Evolutionary conservation across 2,329 filamentous ascomycete species (phyloP), one percentile per base, ranked within the genome.

Genomic region (Claviceps spartinae): DNA sequence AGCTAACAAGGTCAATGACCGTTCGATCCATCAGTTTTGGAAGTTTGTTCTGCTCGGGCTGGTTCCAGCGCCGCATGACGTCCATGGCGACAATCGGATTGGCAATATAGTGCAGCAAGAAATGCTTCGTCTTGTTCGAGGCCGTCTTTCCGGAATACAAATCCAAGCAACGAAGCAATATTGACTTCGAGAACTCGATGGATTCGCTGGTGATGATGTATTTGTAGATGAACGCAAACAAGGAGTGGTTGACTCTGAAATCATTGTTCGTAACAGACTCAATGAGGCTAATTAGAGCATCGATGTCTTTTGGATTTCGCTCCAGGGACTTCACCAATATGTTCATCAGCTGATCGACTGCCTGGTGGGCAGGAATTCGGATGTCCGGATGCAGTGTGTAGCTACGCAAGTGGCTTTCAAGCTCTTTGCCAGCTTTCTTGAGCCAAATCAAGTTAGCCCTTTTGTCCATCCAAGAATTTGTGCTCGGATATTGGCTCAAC

Each of bases 11-110:
- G 55, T 96, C 90, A 37, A 93, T 90, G 69, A 98, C 82, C 47
- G 80, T 74, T 63, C 84, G 85, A 64, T 98, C 90, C 69, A 97
- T 86, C 20, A 98, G 72, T 53, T 82, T 84, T 14, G 82, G 85
- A 3, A 76, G 77, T 41, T 76, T 73, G 42, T 71, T 68, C 51
- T 73, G 74, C 34, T 78, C 76, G 42, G 72, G 69, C 54, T 72
- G 74, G 66, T 81, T 76, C 76, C 88, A 93, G 54, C 86, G 84
- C 24, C 85, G 82, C 79, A 93, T 91, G 41, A 95, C 84, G 67
- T 98, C 93, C 86, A 91, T 95, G 3, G 91, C 90, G 52, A 99
- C 80, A 41, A 97, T 95, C 0, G 93, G 94, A 61, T 97, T 98
- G 57, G 96, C 87, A 36, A 98, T 78, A 65, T 95, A 83, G 64